Evolutionary conservation across 441 rosid genomes (phyloP).

Genomic region (Populus hybrid): DNA sequence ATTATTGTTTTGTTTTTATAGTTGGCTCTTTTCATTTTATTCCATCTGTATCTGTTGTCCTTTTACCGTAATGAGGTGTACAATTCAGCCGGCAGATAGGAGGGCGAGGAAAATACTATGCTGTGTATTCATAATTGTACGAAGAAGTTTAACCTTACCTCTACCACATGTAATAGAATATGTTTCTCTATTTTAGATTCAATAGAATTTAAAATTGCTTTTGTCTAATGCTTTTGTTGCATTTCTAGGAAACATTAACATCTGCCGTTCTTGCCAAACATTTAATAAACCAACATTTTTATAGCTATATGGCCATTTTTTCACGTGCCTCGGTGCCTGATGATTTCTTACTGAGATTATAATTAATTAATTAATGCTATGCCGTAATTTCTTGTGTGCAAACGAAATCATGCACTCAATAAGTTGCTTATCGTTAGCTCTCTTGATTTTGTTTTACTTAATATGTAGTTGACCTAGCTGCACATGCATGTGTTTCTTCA

Average conservation of each 20-base stretch:
- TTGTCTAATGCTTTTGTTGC: neutral
- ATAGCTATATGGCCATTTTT: neutral
- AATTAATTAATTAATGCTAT: neutral
- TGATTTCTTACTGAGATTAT: neutral
- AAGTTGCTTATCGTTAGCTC: too few relatives aligned
- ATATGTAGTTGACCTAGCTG: neutral
- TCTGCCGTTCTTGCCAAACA: neutral
- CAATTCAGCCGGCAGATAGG: constrained; percentile 35
- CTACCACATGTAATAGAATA: constrained; percentile 15
- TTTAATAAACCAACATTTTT: neutral
- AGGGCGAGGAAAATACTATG: constrained; percentile 22
- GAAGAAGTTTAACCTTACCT: constrained; percentile 17
- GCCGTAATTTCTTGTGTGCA: neutral
- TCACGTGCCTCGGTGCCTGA: neutral
- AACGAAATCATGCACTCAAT: neutral
- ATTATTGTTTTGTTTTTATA: neutral
- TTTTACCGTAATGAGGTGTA: constrained; percentile 34
- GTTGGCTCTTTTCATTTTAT: constrained; percentile 15
- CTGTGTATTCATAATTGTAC: constrained; percentile 20
- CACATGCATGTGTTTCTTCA: neutral
- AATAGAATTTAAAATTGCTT: constrained; percentile 5
- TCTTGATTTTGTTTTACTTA: neutral
- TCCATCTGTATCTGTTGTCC: constrained; percentile 27
- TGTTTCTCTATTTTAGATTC: constrained; percentile 2
- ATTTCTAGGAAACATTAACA: neutral